Percentiles rank a stretch among this genome's conserved stretches.
phyloP scores from a whole-genome alignment of 768 basidiomycete species.

The Naganishia onofrii region DNA sequence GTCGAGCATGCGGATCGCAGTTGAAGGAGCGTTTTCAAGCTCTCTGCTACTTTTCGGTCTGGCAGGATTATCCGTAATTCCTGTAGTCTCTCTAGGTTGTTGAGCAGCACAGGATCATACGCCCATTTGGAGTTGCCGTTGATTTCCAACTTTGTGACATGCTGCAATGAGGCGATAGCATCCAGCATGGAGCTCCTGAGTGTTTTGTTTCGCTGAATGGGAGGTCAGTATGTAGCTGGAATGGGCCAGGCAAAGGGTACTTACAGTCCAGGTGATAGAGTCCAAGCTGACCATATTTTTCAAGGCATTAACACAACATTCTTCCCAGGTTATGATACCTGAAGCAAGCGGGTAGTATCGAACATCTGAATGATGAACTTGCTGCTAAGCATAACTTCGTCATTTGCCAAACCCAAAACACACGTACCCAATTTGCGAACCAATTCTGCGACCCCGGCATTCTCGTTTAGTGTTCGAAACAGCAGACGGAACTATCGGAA shows the following conservation, averaged over 20 bases:
- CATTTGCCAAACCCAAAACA: neutral
- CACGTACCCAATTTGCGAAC: slow-evolving; percentile 17
- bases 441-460: slow-evolving; percentile 17
- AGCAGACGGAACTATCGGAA: slow-evolving; percentile 15
- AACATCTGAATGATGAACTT: slow-evolving; percentile 8
- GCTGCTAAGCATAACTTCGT: neutral
- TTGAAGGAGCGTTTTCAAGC: slow-evolving; percentile 9
- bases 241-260: neutral
- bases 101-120: slow-evolving; percentile 20
- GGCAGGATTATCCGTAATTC: slow-evolving; percentile 26
- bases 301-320: slow-evolving; percentile 24
- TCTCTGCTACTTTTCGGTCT: slow-evolving; percentile 22
- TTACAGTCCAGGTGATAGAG: slow-evolving; percentile 29
- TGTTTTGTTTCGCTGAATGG: slow-evolving; percentile 25
- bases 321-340: slow-evolving; percentile 11
- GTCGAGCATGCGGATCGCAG: neutral
- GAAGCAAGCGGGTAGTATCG: slow-evolving; percentile 25
- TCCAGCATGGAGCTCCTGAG: slow-evolving; percentile 14
- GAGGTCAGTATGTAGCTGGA: neutral
- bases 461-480: slow-evolving; percentile 19
- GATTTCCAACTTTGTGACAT: slow-evolving; percentile 28
- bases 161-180: neutral
- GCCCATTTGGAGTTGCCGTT: slow-evolving; percentile 26
- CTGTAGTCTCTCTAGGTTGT: slow-evolving; percentile 12
- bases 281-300: slow-evolving; percentile 20